Conservation (phyloP, 306 rosid genomes). For the Argentina anserina region DNA sequence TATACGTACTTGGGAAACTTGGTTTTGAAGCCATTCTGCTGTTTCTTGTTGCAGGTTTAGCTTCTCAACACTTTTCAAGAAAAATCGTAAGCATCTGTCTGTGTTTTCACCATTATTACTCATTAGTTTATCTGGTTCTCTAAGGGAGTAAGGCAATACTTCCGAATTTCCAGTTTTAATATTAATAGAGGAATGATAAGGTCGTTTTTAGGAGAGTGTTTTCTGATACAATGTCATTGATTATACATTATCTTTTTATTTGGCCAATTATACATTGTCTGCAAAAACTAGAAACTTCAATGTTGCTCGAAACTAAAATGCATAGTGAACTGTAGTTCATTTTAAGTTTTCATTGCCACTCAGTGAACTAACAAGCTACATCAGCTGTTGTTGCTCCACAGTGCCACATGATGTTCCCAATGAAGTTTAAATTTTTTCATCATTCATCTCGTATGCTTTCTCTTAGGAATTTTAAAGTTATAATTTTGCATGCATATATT, state of each 20-base stretch:
- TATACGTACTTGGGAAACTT: constrained; percentile 8
- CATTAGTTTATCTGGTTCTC: constrained; percentile 13
- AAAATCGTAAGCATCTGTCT: constrained; percentile 65
- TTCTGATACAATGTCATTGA: neutral
- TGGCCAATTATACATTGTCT: neutral
- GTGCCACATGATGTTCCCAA: neutral
- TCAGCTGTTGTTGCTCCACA: neutral
- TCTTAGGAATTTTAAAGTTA: neutral
- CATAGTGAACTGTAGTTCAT: neutral
- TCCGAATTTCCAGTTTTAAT: no score
- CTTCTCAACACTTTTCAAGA: constrained; percentile 88
- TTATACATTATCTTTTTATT: neutral
- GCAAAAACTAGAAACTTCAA: neutral
- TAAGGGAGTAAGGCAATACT: neutral
- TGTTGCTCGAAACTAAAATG: neutral
- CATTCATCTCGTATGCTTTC: neutral
- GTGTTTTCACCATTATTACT: constrained; percentile 19
- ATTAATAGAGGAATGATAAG: neutral
- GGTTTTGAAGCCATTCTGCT: constrained; percentile 33
- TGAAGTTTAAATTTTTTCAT: neutral
- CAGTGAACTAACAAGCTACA: neutral
- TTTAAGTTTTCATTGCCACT: neutral
- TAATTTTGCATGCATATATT: neutral
- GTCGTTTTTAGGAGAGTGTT: neutral
- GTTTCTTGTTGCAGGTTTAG: constrained; percentile 80